Conservation (phyloP, 331 rosid species). For the Pyrus hybrid region DNA sequence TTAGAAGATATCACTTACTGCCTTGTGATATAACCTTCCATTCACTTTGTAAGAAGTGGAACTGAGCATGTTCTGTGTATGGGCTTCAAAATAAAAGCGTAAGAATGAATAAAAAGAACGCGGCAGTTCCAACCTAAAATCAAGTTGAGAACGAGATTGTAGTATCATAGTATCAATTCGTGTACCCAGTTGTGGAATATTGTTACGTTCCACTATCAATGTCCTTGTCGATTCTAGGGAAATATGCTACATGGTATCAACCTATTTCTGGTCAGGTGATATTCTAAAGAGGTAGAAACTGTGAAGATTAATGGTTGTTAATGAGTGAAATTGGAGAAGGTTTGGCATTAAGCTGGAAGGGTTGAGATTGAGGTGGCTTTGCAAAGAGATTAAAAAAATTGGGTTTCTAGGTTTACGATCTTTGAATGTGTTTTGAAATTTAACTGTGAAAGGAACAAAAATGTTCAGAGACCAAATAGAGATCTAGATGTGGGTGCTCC, state of each 20-base stretch:
- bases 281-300: not conserved
- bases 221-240: not conserved
- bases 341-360: not conserved
- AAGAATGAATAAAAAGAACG: not conserved
- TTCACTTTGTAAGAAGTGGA: not conserved
- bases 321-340: not conserved
- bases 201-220: not conserved
- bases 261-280: not conserved
- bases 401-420: not conserved
- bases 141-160: not conserved
- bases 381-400: not conserved
- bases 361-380: not conserved
- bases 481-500: not conserved
- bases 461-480: not conserved
- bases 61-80: not conserved
- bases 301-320: not conserved
- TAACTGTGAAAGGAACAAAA: not conserved
- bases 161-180: not conserved
- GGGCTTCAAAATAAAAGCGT: not conserved
- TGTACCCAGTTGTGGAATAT: not conserved
- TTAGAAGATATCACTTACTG: not conserved
- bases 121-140: not conserved
- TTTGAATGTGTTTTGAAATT: not conserved
- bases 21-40: not conserved
- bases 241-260: not conserved